Conservation (phyloP, 805 yeast species). For the Myxozyma sirexii region DNA sequence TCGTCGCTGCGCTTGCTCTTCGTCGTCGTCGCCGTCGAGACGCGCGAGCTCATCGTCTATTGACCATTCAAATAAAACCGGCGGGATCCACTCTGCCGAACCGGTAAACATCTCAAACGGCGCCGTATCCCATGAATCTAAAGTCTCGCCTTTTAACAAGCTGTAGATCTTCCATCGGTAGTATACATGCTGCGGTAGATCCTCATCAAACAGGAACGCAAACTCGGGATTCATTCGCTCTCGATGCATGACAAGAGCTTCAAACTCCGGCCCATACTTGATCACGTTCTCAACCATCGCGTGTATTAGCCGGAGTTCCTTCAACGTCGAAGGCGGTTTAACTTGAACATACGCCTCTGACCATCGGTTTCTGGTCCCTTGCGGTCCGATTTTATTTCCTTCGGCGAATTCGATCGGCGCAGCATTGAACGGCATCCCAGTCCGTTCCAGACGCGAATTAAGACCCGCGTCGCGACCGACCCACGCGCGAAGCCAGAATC, state of each 20-base stretch:
- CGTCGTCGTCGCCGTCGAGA: constrained; percentile 29
- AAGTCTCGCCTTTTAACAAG: constrained; percentile 23
- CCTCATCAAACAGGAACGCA: constrained; percentile 38
- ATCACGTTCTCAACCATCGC: constrained; percentile 36
- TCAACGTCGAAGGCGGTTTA: constrained; percentile 24
- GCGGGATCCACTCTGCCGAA: constrained; percentile 25
- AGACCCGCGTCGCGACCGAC: constrained; percentile 20
- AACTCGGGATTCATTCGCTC: constrained; percentile 35
- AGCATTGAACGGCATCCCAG: constrained; percentile 26
- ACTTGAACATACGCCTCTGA: constrained; percentile 15
- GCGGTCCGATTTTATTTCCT: constrained; percentile 6
- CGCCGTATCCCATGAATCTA: constrained; percentile 18
- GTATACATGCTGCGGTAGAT: constrained; percentile 32
- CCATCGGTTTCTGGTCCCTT: neutral
- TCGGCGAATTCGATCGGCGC: neutral
- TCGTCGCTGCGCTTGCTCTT: constrained; percentile 3
- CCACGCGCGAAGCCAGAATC: constrained; percentile 22
- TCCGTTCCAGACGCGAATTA: constrained; percentile 10
- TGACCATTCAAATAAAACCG: constrained; percentile 7
- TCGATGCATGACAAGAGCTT: constrained; percentile 35
- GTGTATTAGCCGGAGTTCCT: constrained; percentile 32
- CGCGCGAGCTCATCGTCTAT: constrained; percentile 33
- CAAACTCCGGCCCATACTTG: constrained; percentile 38
- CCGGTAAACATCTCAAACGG: neutral
- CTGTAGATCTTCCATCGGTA: constrained; percentile 38